Percentiles rank a stretch among this genome's conserved stretches.
Conservation (phyloP, 768 basidiomycete species). For the Suillus subluteus region DNA sequence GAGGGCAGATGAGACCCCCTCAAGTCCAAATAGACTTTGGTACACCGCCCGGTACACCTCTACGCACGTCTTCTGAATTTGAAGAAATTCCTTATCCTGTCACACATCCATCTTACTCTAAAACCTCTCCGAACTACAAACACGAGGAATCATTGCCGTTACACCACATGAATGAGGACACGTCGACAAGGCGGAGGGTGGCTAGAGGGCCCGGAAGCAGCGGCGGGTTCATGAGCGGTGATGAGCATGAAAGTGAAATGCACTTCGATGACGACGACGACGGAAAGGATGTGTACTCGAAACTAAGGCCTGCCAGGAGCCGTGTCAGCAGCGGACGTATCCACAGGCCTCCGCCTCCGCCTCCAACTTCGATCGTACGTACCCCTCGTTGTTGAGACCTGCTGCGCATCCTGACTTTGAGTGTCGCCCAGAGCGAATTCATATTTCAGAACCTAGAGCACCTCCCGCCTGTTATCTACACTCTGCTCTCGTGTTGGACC, state of each 20-base stretch:
- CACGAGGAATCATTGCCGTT: constrained; percentile 50
- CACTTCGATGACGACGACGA: constrained; percentile 61
- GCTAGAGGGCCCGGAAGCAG: constrained; percentile 38
- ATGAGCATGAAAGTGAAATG: constrained; percentile 31
- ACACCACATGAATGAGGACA: constrained; percentile 57
- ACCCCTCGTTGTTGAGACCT: not conserved
- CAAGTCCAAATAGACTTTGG: constrained; percentile 76
- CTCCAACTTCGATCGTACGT: constrained; percentile 66
- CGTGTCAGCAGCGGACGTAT: constrained; percentile 61
- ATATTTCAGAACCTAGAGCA: constrained; percentile 79
- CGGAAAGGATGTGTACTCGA: constrained; percentile 70
- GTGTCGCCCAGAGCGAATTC: constrained; percentile 63
- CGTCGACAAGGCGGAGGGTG: constrained; percentile 49
- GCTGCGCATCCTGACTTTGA: constrained; percentile 14
- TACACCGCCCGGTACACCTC: constrained; percentile 50
- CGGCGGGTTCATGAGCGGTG: constrained; percentile 32
- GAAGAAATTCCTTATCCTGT: constrained; percentile 69
- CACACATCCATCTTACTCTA: constrained; percentile 22
- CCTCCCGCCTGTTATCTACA: constrained; percentile 82
- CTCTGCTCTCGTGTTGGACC: constrained; percentile 92
- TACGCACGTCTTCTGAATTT: constrained; percentile 66
- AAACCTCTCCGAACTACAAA: constrained; percentile 30
- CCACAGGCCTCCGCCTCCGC: constrained; percentile 62
- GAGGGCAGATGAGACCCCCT: constrained; percentile 58
- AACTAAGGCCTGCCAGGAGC: constrained; percentile 42